Conservation (phyloP, 1,284 basidiomycete genomes). For the Sanguinoderma infundibulare region DNA sequence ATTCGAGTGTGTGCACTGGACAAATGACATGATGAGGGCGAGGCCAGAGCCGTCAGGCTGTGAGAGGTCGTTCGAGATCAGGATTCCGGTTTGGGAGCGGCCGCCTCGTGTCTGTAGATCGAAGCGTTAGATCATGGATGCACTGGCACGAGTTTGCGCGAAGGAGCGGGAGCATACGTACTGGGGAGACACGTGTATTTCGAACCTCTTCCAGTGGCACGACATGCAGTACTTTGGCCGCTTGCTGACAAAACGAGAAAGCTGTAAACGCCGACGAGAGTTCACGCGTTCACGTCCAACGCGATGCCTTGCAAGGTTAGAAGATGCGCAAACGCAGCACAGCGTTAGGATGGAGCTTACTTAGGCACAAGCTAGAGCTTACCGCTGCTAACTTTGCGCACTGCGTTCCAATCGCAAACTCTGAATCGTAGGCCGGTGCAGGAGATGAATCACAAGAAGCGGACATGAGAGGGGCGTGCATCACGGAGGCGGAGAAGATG, state of each 20-base stretch:
- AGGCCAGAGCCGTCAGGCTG: no score
- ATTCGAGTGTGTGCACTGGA: no score
- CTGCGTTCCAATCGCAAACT: background rate
- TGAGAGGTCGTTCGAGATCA: no score
- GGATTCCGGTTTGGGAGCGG: no score
- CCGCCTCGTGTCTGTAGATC: background rate
- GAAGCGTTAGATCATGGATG: background rate
- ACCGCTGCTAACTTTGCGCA: background rate
- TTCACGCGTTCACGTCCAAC: no score
- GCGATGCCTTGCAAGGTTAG: background rate
- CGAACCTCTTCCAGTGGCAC: no score
- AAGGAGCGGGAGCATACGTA: background rate
- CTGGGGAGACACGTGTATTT: background rate
- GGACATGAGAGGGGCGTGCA: background rate
- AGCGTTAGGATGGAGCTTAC: background rate
- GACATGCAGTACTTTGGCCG: background rate
- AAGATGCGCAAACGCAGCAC: background rate
- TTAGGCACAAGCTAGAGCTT: background rate
- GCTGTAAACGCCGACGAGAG: background rate
- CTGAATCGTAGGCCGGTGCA: background rate
- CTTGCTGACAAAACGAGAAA: background rate
- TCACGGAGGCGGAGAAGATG: background rate
- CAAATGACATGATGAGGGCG: no score
- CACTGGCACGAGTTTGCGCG: no score
- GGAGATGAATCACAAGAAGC: constrained; percentile 5